Evolutionary conservation across 495 filamentous ascomycete genomes (phyloP).

Genomic region (Aspergillus homomorphus): DNA sequence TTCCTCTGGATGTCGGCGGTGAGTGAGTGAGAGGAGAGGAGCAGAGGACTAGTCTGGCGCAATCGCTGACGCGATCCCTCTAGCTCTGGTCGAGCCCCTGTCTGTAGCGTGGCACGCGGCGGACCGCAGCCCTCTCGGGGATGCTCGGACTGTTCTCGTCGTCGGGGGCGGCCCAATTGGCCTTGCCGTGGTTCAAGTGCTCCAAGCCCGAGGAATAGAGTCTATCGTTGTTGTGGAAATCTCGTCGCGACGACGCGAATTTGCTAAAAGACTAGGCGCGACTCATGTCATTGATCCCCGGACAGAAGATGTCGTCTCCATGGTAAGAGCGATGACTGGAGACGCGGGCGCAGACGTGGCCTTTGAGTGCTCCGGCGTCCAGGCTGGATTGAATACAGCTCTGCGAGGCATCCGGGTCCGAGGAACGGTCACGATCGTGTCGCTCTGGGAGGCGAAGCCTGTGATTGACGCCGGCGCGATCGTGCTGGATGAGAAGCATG

Average conservation of each 20-base stretch:
- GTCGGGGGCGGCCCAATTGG: conserved; percentile 63
- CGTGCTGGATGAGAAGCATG: conserved; percentile 26
- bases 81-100: conserved; percentile 59
- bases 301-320: conserved; percentile 20
- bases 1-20: conserved; percentile 32
- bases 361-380: conserved; percentile 31
- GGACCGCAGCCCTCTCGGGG: conserved; percentile 43
- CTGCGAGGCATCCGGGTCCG: conserved; percentile 21
- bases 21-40: neutral
- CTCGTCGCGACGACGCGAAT: conserved; percentile 17
- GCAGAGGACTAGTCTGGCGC: neutral
- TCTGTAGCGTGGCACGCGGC: conserved; percentile 66
- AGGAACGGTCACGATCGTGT: conserved; percentile 26
- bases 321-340: conserved; percentile 19
- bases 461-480: conserved; percentile 23
- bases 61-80: neutral
- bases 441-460: conserved; percentile 27
- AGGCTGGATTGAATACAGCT: conserved; percentile 29
- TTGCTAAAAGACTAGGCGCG: conserved; percentile 22
- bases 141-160: conserved; percentile 47
- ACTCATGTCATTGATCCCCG: conserved; percentile 22
- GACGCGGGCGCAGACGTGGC: conserved; percentile 20
- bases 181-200: conserved; percentile 54
- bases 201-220: conserved; percentile 45
- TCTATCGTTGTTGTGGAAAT: conserved; percentile 51